These are phyloP conservation scores for Cornus suecica DNA, from an alignment of 148 eudicot genomes.

Conservation along the genomic window DNA sequence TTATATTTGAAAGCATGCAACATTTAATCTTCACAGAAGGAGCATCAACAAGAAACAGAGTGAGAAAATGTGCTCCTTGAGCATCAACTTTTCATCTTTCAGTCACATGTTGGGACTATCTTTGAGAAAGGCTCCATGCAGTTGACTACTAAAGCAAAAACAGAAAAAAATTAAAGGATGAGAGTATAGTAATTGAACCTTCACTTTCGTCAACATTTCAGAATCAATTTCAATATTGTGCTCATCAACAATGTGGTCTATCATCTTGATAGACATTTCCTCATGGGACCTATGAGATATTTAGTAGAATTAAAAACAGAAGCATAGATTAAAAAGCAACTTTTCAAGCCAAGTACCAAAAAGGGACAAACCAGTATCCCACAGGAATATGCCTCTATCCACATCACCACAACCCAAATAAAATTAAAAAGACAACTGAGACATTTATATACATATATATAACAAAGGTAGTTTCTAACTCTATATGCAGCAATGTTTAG, in stretches of 20 bases:
- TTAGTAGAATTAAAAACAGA: slow-evolving; percentile 4
- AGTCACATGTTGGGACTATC: neutral
- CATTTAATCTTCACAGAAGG: too few species aligned
- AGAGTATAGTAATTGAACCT: slow-evolving; percentile 30
- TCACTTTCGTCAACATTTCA: slow-evolving; percentile 46
- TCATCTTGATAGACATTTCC: slow-evolving; percentile 56
- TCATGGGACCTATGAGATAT: slow-evolving; percentile 64
- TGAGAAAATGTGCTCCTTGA: neutral
- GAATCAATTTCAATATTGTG: slow-evolving; percentile 60
- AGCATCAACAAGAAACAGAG: neutral
- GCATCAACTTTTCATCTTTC: slow-evolving; percentile 1
- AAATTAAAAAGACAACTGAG: neutral
- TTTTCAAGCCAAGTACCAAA: neutral
- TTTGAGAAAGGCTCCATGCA: neutral
- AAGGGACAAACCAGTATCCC: slow-evolving; percentile 7
- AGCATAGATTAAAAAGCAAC: slow-evolving; percentile 1
- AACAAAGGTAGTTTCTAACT: neutral
- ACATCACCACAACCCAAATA: neutral
- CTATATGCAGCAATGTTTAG: neutral
- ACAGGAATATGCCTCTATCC: too few species aligned
- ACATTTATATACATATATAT: too few species aligned
- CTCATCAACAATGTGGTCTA: slow-evolving; percentile 67
- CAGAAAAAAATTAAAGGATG: neutral
- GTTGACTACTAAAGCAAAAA: neutral
- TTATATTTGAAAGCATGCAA: neutral